Base-by-base conservation (phyloP, 73 alveolate genomes). In the Loxodes magnus region DNA sequence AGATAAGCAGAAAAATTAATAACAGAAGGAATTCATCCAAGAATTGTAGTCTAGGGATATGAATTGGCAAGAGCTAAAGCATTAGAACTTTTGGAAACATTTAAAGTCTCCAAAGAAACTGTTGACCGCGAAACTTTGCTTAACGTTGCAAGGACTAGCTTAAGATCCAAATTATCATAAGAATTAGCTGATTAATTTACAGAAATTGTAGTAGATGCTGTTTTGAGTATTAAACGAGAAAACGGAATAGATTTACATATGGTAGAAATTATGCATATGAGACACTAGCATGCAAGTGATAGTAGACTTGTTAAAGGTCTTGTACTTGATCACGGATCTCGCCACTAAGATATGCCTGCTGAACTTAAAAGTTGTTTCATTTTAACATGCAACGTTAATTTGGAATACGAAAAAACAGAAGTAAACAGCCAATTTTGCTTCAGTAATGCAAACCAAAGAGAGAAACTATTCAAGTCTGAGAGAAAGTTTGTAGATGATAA, bases 401-500 rank as follows among this genome's bases (percentile, higher is more conserved):
- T 95, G 56, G 99, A 95, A 77, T 95, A 93, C 67, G 99, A 95
- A 66, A 95, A 95, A 87, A 93, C 98, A 35, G 99, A 95, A 86
- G 77, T 68, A 37, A 92, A 93, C 76, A 82, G 98, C 51, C 98
- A 97, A 54, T 95, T 95, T 92, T 91, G 93, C 93, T 95, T 94
- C 88, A 77, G 88, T 66, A 75, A 74, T 37, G 94, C 99, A 35
- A 99, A 94, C 59, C 98, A 95, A 77, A 89, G 99, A 77, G 99
- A 95, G 71, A 95, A 95, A 70, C 67, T 95, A 57, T 84, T 92
- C 19, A 80, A 79, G 56, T 84, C 98, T 12, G 99, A 95, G 63
- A 89, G 97, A 71, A 67, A 77, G 37, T 78, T 87, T 77, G 93
- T 98, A 0, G 98, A 95, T 61, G 99, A 90, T 37, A 91, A 86